Conservation (phyloP, 2,329 filamentous ascomycete species). For the Aureobasidium mangrovei region DNA sequence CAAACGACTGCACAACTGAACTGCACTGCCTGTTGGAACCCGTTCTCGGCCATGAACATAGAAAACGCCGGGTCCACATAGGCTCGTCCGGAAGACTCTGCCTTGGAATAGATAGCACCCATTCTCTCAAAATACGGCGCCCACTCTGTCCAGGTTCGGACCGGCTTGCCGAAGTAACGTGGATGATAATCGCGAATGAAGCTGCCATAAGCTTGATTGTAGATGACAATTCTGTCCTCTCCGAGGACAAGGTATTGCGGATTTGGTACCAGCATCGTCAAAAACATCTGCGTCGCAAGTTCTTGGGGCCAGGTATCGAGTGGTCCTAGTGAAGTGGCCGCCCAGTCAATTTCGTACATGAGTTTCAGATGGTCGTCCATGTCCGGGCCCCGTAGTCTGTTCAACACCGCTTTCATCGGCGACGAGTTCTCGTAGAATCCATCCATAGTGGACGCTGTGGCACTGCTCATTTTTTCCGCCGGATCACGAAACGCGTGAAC, state of each 20-base stretch:
- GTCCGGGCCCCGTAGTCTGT: not conserved
- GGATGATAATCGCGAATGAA: conserved; percentile 1
- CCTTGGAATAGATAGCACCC: not conserved
- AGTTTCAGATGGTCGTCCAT: not conserved
- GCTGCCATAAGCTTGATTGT: conserved; percentile 15
- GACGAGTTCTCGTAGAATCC: not conserved
- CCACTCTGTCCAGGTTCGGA: not conserved
- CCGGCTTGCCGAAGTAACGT: not conserved
- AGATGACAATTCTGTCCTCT: conserved; percentile 8
- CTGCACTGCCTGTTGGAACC: not conserved
- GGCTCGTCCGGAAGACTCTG: not conserved
- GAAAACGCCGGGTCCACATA: not conserved
- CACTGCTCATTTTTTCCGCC: not conserved
- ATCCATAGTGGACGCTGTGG: not conserved
- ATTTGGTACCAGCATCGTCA: conserved; percentile 14
- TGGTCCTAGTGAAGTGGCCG: conserved; percentile 38
- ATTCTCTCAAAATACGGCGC: not conserved
- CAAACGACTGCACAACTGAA: not conserved
- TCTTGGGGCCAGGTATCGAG: conserved; percentile 37
- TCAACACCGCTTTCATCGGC: not conserved
- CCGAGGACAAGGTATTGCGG: conserved; percentile 13
- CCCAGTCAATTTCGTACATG: conserved; percentile 33
- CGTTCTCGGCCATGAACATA: not conserved
- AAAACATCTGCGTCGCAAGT: conserved; percentile 12
- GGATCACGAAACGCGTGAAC: no score